Conservation (phyloP, 306 rosid genomes). For the Hippophae gyantsensis region DNA sequence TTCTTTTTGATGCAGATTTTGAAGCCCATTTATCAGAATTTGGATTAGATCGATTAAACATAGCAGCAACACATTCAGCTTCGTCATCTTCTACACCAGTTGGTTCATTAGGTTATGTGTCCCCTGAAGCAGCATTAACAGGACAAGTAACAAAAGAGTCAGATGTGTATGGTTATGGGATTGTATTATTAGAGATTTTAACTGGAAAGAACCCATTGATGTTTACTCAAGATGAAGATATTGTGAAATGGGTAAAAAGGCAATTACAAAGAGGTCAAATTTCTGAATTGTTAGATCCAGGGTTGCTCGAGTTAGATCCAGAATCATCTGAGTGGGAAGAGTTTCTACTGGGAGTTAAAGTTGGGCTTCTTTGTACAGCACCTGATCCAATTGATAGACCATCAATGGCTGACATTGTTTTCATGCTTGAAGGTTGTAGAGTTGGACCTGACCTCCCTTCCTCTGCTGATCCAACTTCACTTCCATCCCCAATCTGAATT, state of each 20-base stretch:
- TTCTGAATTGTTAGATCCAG: conserved; percentile 64
- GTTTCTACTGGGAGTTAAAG: conserved; percentile 70
- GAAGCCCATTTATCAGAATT: conserved; percentile 84
- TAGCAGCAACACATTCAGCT: conserved; percentile 26
- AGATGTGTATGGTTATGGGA: conserved; percentile 78
- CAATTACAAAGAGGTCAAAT: conserved; percentile 63
- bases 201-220: conserved; percentile 73
- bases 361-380: conserved; percentile 70
- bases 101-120: conserved; percentile 66
- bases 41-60: conserved; percentile 52
- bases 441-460: conserved; percentile 77
- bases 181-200: conserved; percentile 64
- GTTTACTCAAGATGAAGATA: conserved; percentile 68
- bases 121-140: conserved; percentile 54
- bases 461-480: conserved; percentile 71
- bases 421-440: conserved; percentile 91
- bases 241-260: conserved; percentile 81
- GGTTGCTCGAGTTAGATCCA: conserved; percentile 73
- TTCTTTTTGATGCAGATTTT: conserved; percentile 78
- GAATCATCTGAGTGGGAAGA: conserved; percentile 90
- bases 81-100: conserved; percentile 43
- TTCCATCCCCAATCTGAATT: conserved; percentile 54
- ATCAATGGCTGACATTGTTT: conserved; percentile 62
- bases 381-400: conserved; percentile 85
- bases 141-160: conserved; percentile 57